Evolutionary conservation across 805 yeast genomes (phyloP).

Genomic region (Ogataea trehaloabstinens): DNA sequence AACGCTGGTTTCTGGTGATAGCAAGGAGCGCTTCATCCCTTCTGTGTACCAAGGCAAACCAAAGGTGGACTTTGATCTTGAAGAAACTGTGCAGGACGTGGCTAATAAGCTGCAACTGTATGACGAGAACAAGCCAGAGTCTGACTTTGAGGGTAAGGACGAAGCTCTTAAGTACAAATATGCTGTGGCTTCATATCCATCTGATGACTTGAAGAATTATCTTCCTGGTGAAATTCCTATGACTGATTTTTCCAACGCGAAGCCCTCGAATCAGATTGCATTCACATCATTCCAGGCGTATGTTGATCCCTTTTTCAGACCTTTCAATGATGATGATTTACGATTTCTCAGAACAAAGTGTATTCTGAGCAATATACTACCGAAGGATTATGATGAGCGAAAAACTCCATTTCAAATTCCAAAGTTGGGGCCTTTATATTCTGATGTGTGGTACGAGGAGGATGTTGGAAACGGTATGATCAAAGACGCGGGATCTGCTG

Average conservation of each 20-base stretch:
- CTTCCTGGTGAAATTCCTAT: constrained; percentile 90
- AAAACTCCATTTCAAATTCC: constrained; percentile 78
- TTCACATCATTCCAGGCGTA: constrained; percentile 83
- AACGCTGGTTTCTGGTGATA: constrained; percentile 14
- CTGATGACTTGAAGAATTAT: constrained; percentile 65
- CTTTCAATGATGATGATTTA: constrained; percentile 76
- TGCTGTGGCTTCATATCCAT: constrained; percentile 90
- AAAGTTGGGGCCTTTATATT: constrained; percentile 77
- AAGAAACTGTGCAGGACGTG: constrained; percentile 21
- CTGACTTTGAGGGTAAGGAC: constrained; percentile 49
- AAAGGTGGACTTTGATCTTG: constrained; percentile 17
- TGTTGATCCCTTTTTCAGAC: constrained; percentile 81
- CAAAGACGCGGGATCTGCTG: constrained; percentile 13
- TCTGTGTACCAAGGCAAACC: constrained; percentile 37
- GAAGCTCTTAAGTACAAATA: constrained; percentile 73
- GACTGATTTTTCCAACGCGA: constrained; percentile 77
- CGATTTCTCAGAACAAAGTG: constrained; percentile 64
- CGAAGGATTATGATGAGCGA: constrained; percentile 59
- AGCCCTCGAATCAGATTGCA: constrained; percentile 89
- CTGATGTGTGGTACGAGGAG: constrained; percentile 84
- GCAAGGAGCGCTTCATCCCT: constrained; percentile 37
- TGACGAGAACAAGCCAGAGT: constrained; percentile 52
- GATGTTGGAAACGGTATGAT: constrained; percentile 43
- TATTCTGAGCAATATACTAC: constrained; percentile 49
- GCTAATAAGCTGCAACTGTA: constrained; percentile 21